Conservation (phyloP, 2,329 filamentous ascomycete species). For the Cytospora paraplurivora region DNA sequence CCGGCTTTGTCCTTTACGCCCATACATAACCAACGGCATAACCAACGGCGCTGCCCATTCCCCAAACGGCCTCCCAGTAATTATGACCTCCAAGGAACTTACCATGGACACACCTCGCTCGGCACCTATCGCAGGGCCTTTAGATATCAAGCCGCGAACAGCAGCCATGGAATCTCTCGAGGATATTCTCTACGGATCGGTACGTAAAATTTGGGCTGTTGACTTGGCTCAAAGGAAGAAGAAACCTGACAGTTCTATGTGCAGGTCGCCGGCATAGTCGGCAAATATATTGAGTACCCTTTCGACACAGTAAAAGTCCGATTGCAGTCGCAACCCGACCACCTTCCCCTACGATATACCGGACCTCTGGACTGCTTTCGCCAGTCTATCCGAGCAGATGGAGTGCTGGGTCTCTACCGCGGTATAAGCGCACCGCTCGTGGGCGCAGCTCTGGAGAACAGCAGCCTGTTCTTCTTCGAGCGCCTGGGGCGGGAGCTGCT, state of each 20-base stretch:
- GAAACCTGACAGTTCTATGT: constrained; percentile 15
- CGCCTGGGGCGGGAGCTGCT: constrained; percentile 69
- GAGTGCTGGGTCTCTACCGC: constrained; percentile 81
- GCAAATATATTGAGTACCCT: constrained; percentile 97
- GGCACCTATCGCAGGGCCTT: constrained; percentile 15
- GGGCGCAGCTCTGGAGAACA: constrained; percentile 89
- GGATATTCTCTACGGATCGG: constrained; percentile 86
- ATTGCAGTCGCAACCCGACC: constrained; percentile 90
- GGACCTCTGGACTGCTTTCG: constrained; percentile 93
- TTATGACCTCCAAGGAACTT: constrained; percentile 23
- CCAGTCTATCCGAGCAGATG: constrained; percentile 79
- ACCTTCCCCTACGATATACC: constrained; percentile 76
- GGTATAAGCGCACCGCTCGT: constrained; percentile 90
- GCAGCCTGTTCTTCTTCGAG: constrained; percentile 91
- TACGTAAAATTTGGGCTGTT: constrained; percentile 46
- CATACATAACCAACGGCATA: not conserved
- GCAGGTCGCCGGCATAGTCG: constrained; percentile 79
- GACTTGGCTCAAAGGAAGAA: not conserved
- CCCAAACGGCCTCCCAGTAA: constrained; percentile 17
- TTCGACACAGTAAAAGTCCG: constrained; percentile 99
- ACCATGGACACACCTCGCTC: constrained; percentile 19
- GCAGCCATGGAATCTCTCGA: constrained; percentile 70
- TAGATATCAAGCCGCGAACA: constrained; percentile 40
- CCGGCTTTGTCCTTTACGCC: not conserved
- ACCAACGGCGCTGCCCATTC: constrained; percentile 11